Evolutionary conservation across 768 basidiomycete genomes (phyloP), one percentile per base, ranked within the genome.

Genomic region (Lactifluus volemus): DNA sequence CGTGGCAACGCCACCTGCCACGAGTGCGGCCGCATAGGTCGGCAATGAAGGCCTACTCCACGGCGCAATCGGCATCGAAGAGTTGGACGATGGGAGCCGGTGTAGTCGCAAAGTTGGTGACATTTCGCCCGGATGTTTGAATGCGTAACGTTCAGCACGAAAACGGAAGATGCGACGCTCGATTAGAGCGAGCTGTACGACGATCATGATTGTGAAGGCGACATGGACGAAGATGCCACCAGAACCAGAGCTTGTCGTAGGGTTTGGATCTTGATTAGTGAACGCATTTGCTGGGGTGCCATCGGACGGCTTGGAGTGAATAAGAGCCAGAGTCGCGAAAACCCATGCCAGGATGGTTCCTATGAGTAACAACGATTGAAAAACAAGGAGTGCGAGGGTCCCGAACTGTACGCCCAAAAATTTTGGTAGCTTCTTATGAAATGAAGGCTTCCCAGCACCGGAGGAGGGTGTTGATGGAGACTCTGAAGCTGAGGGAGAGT

Each of bases 41-140:
- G 86, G 86, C 47, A 88, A 73, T 12, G 85, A 79, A 1, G 84
- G 85, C 25, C 86, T 76, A 70, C 83, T 83, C 88, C 87, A 89
- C 2, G 87, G 88, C 10, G 85, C 80, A 4, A 68, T 60, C 12
- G 65, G 61, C 65, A 73, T 68, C 5, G 52, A 17, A 9, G 57
- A 3, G 21, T n/a, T 48, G 51, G 17, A 11, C 11, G 32, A 34
- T 8, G 62, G 50, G 34, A 45, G 2, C 3, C 36, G 49, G n/a
- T 52, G 58, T 41, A 25, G 63, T 38, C 67, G 55, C 45, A 67
- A 66, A 36, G 44, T 58, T 5, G 70, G 69, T 12, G 67, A 61
- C 44, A 78, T 72, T 56, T 80, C 77, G n/a, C 83, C 85, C 3
- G 84, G 83, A 68, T 87, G 83, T 8, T 80, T 59, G 70, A 79